A percentile compares a stretch with the other conserved stretches of the same genome.
phyloP scores from a whole-genome alignment of 768 basidiomycete species.

The Ramaria rubella region DNA sequence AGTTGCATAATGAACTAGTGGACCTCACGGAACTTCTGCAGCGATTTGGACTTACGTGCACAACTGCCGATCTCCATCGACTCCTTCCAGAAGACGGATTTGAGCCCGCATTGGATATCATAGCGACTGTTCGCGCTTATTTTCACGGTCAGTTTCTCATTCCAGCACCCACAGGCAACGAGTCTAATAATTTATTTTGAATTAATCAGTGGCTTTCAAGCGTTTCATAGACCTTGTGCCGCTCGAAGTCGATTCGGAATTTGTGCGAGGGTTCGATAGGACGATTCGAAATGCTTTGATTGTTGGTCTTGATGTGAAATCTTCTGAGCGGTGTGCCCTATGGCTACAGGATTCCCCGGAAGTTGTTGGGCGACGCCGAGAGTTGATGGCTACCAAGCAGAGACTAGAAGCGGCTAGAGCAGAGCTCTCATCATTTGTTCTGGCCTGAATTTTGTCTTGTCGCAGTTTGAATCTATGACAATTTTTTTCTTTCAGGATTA shows the following conservation, averaged over 20 bases:
- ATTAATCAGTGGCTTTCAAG: constrained; percentile 49
- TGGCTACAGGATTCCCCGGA: constrained; percentile 46
- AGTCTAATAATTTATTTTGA: too few relatives aligned
- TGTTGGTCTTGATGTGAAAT: constrained; percentile 46
- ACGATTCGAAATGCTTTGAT: constrained; percentile 41
- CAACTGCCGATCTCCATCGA: constrained; percentile 7
- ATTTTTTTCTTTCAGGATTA: too few relatives aligned
- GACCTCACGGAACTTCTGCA: constrained; percentile 3
- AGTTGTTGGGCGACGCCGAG: constrained; percentile 39
- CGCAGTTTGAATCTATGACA: too few relatives aligned
- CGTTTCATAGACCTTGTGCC: constrained; percentile 53
- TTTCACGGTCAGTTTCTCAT: constrained; percentile 7
- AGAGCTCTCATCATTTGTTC: constrained; percentile 7
- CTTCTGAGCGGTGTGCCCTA: constrained; percentile 40
- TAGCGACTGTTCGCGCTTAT: constrained; percentile 10
- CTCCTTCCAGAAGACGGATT: constrained; percentile 8
- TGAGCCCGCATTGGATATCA: constrained; percentile 11
- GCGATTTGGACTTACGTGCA: constrained; percentile 4
- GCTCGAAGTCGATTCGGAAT: constrained; percentile 47
- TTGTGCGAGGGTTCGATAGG: constrained; percentile 45
- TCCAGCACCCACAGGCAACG: background rate
- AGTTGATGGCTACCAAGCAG: constrained; percentile 26
- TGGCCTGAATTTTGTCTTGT: background rate
- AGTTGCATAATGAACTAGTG: background rate
- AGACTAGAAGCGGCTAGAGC: constrained; percentile 5